Conservation (phyloP, 345 rosid species). For the Mallotus nudiflorus region DNA sequence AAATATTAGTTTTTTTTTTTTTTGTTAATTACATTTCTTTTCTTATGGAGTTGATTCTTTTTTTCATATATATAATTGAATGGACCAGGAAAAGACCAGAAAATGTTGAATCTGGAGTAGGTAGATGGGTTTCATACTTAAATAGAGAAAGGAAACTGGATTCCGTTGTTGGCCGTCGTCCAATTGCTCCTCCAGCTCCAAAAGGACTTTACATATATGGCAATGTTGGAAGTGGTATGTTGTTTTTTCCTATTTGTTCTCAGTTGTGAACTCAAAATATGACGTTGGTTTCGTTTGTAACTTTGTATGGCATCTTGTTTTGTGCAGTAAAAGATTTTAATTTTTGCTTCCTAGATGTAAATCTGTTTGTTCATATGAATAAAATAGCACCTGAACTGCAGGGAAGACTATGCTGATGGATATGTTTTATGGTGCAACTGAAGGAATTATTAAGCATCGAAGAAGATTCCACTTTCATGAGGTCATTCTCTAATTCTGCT, state of each 20-base stretch:
- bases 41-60: background rate
- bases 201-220: slow-evolving; percentile 90
- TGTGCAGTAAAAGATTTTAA: background rate
- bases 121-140: slow-evolving; percentile 94
- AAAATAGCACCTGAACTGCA: slow-evolving; percentile 26
- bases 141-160: slow-evolving; percentile 87
- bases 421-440: slow-evolving; percentile 81
- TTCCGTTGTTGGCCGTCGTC: slow-evolving; percentile 68
- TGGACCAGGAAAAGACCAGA: slow-evolving; percentile 50
- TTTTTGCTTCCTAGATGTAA: background rate
- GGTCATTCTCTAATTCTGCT: slow-evolving; percentile 42
- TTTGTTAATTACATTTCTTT: background rate
- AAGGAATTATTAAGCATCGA: slow-evolving; percentile 65
- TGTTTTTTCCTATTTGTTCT: slow-evolving; percentile 16
- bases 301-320: background rate
- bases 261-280: background rate
- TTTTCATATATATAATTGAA: background rate
- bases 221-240: slow-evolving; percentile 90
- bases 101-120: slow-evolving; percentile 81
- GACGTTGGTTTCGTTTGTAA: slow-evolving; percentile 1
- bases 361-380: slow-evolving; percentile 4
- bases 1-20: background rate
- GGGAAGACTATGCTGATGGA: slow-evolving; percentile 99
- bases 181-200: slow-evolving; percentile 74
- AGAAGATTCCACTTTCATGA: slow-evolving; percentile 84